Percentiles rank a stretch among this genome's conserved stretches.
Conservation (phyloP, 2,329 filamentous ascomycete genomes). For the Boeremia lycopersici region DNA sequence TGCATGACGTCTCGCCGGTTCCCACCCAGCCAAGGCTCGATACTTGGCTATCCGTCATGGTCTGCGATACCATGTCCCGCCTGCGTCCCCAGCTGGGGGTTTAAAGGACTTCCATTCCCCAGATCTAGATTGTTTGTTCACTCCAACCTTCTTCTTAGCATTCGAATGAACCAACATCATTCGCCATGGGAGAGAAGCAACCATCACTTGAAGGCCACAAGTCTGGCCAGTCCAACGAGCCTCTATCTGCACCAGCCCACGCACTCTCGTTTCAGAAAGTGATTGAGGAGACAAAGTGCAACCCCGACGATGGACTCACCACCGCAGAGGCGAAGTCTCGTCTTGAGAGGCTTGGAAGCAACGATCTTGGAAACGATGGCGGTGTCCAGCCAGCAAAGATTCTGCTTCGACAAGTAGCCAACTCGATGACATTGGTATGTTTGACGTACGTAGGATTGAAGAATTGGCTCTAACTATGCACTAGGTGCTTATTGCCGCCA, state of each 20-base stretch:
- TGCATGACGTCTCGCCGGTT: conserved; percentile 31
- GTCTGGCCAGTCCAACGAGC: conserved; percentile 57
- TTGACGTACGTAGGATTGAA: neutral
- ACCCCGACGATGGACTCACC: conserved; percentile 70
- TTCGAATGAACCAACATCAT: conserved; percentile 23
- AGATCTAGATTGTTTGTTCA: conserved; percentile 39
- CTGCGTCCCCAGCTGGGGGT: conserved; percentile 23
- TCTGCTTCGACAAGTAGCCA: conserved; percentile 73
- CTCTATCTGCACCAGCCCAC: conserved; percentile 67
- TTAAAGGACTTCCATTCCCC: conserved; percentile 41
- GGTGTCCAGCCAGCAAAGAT: conserved; percentile 76
- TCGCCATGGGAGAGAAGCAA: conserved; percentile 48
- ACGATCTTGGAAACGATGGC: conserved; percentile 74
- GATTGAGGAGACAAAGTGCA: conserved; percentile 63
- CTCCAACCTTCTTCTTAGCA: conserved; percentile 30
- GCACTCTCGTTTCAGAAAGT: conserved; percentile 61
- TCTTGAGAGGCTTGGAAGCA: conserved; percentile 62
- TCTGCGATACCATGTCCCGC: conserved; percentile 24
- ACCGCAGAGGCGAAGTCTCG: conserved; percentile 60
- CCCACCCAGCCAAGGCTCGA: conserved; percentile 36
- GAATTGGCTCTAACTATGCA: neutral
- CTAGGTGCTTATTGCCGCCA: conserved; percentile 53
- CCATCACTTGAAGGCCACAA: conserved; percentile 46
- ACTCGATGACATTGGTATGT: conserved; percentile 75
- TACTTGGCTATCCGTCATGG: conserved; percentile 40